A percentile compares a stretch with the other conserved stretches of the same genome.
Conservation (phyloP, 768 basidiomycete species). For the Boletus edulis region DNA sequence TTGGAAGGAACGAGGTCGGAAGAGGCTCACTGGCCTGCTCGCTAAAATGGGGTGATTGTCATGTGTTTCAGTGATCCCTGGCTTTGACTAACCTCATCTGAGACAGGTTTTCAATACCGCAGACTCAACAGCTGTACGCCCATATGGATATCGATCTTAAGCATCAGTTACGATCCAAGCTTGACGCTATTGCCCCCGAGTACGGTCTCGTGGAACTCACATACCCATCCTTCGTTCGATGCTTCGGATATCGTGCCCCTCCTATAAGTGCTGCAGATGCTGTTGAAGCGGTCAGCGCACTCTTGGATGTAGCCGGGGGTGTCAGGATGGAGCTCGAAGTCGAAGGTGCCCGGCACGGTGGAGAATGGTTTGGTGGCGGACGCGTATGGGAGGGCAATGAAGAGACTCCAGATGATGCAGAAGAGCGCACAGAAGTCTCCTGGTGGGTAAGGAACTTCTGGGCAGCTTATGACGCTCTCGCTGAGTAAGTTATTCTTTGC, state of each 20-base stretch:
- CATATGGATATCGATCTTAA: constrained; percentile 99
- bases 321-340: constrained; percentile 88
- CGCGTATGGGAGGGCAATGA: constrained; percentile 63
- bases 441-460: constrained; percentile 96
- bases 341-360: constrained; percentile 85
- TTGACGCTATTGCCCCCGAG: constrained; percentile 89
- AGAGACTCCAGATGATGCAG: constrained; percentile 28
- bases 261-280: constrained; percentile 92
- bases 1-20: constrained; percentile 93
- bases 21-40: constrained; percentile 83
- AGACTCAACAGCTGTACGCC: constrained; percentile 89
- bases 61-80: background rate
- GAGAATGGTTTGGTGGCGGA: constrained; percentile 94
- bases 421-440: constrained; percentile 48
- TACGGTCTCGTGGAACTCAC: constrained; percentile 92
- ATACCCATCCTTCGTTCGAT: constrained; percentile 91
- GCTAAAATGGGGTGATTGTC: constrained; percentile 94
- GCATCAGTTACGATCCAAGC: constrained; percentile 69
- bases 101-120: constrained; percentile 83
- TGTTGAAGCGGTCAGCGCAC: constrained; percentile 82
- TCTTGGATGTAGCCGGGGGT: constrained; percentile 89
- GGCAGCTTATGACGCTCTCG: constrained; percentile 89
- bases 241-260: constrained; percentile 85
- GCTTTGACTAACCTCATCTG: constrained; percentile 11
- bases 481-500: constrained; percentile 61